phyloP scores from a whole-genome alignment of 305 asterid genomes.

The Withania somnifera region DNA sequence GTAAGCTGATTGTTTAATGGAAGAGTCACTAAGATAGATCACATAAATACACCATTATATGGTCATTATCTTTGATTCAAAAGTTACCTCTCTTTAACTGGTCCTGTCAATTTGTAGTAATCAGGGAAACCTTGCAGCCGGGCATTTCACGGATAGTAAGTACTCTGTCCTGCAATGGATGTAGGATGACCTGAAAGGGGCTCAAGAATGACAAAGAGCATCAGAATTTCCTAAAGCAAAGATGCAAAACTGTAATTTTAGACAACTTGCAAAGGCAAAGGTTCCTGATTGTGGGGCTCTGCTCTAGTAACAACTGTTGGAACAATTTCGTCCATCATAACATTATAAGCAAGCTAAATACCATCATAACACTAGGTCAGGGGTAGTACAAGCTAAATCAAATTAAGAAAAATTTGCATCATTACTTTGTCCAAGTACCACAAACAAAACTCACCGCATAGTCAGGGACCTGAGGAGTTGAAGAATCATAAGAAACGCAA shows the following conservation, averaged over 20 bases:
- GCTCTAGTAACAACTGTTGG: conserved; percentile 68
- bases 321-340: conserved; percentile 79
- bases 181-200: conserved; percentile 38
- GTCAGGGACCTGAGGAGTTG: conserved; percentile 39
- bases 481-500: background rate
- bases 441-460: conserved; percentile 53
- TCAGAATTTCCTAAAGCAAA: no score
- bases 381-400: no score
- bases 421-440: conserved; percentile 25
- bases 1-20: no score
- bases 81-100: conserved; percentile 56
- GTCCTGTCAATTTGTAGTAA: conserved; percentile 56
- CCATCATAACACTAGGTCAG: no score
- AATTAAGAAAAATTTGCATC: background rate
- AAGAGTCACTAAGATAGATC: no score
- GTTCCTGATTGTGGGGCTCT: conserved; percentile 35
- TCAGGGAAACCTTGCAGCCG: conserved; percentile 90
- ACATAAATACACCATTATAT: background rate
- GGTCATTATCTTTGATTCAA: background rate
- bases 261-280: background rate
- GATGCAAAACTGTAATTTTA: no score
- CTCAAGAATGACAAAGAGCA: background rate
- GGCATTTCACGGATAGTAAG: conserved; percentile 81
- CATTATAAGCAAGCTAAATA: no score
- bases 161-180: conserved; percentile 65